Evolutionary conservation across 164 flowering plant genomes (phyloP).

Genomic region (Umbilicus rupestris): DNA sequence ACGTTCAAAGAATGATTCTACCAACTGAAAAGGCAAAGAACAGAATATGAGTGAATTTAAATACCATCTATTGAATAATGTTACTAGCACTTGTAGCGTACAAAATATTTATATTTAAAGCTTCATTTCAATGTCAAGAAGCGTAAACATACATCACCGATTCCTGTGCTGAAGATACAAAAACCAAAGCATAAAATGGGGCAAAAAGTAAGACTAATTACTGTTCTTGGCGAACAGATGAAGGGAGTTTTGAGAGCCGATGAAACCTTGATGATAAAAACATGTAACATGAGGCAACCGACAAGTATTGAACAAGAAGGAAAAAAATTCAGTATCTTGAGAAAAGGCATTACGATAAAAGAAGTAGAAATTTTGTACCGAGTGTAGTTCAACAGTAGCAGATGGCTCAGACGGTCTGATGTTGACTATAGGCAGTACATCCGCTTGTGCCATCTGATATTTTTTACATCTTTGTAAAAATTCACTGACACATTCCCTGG

Average conservation of each 20-base stretch:
- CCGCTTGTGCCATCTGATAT: constrained; percentile 54
- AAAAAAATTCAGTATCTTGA: neutral
- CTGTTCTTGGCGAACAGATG: neutral
- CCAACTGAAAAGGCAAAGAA: neutral
- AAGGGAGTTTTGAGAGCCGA: too few relatives aligned
- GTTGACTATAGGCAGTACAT: constrained; percentile 56
- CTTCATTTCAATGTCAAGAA: too few relatives aligned
- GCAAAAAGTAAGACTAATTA: neutral
- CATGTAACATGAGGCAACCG: neutral
- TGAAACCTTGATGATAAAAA: neutral
- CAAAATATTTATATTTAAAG: neutral
- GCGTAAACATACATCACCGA: too few relatives aligned
- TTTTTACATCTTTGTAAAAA: constrained; percentile 37
- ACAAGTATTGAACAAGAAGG: neutral
- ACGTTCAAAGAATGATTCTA: neutral
- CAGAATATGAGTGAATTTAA: neutral
- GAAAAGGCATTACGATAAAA: neutral
- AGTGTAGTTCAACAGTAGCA: constrained; percentile 23
- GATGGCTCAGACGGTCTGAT: constrained; percentile 30
- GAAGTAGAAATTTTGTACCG: constrained; percentile 21
- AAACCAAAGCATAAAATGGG: too few relatives aligned
- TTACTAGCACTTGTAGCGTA: neutral
- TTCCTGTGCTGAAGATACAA: too few relatives aligned
- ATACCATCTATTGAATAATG: neutral
- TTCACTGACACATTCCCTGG: constrained; percentile 38